Evolutionary conservation across 2,329 filamentous ascomycete genomes (phyloP), one percentile per base, ranked within the genome.

Genomic region (Dryadomyces quercivorus): DNA sequence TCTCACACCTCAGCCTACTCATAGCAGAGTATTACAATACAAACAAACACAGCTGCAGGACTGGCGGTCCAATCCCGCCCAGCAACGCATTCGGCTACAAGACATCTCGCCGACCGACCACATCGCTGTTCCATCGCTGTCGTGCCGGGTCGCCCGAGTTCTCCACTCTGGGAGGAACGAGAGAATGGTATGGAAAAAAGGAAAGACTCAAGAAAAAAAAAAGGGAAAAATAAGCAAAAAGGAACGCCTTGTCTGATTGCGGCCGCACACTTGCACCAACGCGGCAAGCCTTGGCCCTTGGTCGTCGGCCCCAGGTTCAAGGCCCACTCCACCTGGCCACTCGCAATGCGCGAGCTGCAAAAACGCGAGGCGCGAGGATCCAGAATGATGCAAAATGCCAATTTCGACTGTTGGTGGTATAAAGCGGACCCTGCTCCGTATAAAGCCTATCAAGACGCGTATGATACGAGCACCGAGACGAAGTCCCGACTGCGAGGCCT

Each of bases 321-420:
- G 47, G 34, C 47, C 36, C 36, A 40, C 36, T 40, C 46, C 46
- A 34, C 46, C 36, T 50, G n/a, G 31, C n/a, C 34, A 36, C n/a
- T n/a, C 34, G 31, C 13, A 50, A 50, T 48, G 56, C 59, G 59
- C 57, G 59, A 50, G 44, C 34, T 31, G 36, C 45, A 53, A 59
- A 58, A 50, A 50, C 58, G 58, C 58, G 58, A 59, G 50, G 58
- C 58, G 58, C 58, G 58, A 59, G 54, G 21, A 31, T 18, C 26
- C 38, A 45, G n/a, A n/a, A 22, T n/a, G 42, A n/a, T 31, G 46
- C 15, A 34, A 34, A 40, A 40, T 40, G 36, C 36, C 36, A 40
- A 40, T 40, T 40, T 40, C 36, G 4, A 40, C 36, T 16, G 15
- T 16, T 40, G 36, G 36, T 12, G 10, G 36, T 40, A 40, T 40